Evolutionary conservation across 164 flowering plant genomes (phyloP), one percentile per base, ranked within the genome.

Genomic region (Euptelea pleiosperma): DNA sequence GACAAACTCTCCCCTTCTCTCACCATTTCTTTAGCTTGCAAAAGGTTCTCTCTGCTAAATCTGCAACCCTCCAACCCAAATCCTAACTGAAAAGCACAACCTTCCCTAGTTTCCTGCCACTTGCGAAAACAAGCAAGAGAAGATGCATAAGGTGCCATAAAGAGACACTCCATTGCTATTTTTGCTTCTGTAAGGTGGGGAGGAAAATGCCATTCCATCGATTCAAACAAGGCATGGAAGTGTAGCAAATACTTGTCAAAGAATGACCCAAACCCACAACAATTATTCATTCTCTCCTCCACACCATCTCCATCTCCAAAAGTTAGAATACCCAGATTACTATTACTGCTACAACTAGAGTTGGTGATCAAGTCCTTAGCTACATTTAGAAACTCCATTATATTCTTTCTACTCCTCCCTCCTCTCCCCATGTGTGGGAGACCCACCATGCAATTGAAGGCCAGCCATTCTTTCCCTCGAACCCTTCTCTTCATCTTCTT

Each of bases 1-100:
- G 67, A 77, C 14, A n/a, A 35, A 15, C 61, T 51, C 15, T 65
- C 73, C 45, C 72, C 69, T 48, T 57, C 70, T 19, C 47, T 67
- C 60, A 73, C 75, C 61, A 73, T 36, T 64, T 63, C 81, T 49
- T 41, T 68, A 0, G 75, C 80, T 60, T 76, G 77, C 54, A 55
- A 33, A 42, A 78, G 11, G 10, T 18, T 52, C 16, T 60, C 72
- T 30, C 33, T 39, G 66, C 76, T 75, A 48, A 82, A 51, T 59
- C 65, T 63, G 50, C 60, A 30, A 24, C 68, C 63, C 43, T 67
- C 64, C 44, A 75, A 42, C 4, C 64, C 61, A 48, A 6, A 4
- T 7, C 4, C 57, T 9, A 26, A 60, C 7, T 14, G 55, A 24
- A 52, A 22, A 26, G 15, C 59, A 19, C 1, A 52, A 4, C 41